Base-by-base conservation (phyloP, 106 monocot species). In the Dendrobium huoshanense region DNA sequence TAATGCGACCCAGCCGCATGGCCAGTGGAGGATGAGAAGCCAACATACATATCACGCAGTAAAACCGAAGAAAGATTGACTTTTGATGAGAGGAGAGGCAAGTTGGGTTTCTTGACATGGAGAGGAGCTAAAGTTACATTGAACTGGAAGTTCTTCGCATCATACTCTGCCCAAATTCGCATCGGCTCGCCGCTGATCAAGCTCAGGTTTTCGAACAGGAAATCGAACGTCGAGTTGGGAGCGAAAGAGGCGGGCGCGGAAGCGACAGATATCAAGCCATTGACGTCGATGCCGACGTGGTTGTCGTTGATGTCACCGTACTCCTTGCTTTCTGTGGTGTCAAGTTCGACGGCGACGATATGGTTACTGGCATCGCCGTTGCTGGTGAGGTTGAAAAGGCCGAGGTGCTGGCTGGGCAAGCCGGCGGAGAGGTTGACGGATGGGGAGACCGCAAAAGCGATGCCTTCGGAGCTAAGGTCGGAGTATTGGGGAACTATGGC, bases 11-110 rank as follows among this genome's bases (percentile, higher is more conserved):
- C 86, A 41, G 90, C 81, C 1, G 86, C 86, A 10, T 88, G 80
- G 10, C 92, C 92, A 13, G 92, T 92, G 43, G 92, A 88, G 19
- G 89, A 54, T 20, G 90, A 88, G 90, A 92, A 90, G 4, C 92
- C 92, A 17, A 90, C 92, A 40, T 84, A 92, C 92, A 92, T 92
- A 10, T 81, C 7, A 4, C 86, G 85, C 6, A 82, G 49, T 22
- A 90, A 73, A 13, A 92, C 77, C 24, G 88, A 83, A 37, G 90
- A 79, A 22, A 92, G 82, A 83, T 92, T 86, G 13, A 90, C 37
- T 5, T 78, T 77, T 41, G 75, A 81, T 0, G 88, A 88, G n/a
- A 92, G 43, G n/a, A 92, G 51, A 5, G 92, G 86, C 4, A 13
- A 43, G 0, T 0, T 15, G 13, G 89, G 92, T 58, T 88, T 90